A percentile compares a stretch with the other conserved stretches of the same genome.
Evolutionary conservation across 441 rosid species (phyloP).

Genomic region (Macaranga tanarius): DNA sequence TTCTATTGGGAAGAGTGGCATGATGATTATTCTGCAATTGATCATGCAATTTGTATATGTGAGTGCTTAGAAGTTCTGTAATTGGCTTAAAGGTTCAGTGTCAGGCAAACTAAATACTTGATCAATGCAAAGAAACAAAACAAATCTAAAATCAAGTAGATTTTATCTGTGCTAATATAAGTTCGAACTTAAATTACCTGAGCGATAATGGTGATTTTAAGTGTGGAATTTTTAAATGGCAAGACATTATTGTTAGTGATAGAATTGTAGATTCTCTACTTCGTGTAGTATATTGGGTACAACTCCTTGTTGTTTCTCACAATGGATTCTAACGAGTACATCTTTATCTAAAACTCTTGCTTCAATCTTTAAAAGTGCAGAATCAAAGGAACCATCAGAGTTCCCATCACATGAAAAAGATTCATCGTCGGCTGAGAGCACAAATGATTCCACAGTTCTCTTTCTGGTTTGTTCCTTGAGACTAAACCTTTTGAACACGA

Average conservation of each 20-base stretch:
- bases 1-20: too few species aligned
- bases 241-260: constrained; percentile 51
- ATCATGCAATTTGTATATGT: too few species aligned
- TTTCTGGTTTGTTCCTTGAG: constrained; percentile 50
- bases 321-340: constrained; percentile 67
- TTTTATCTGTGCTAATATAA: too few species aligned
- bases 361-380: constrained; percentile 69
- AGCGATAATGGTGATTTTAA: constrained; percentile 65
- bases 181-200: constrained; percentile 43
- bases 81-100: background rate
- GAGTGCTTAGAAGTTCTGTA: too few species aligned
- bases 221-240: constrained; percentile 66
- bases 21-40: too few species aligned
- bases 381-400: constrained; percentile 30
- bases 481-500: too few species aligned
- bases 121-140: too few species aligned
- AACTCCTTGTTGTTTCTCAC: constrained; percentile 53
- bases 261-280: constrained; percentile 52
- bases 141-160: too few species aligned
- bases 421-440: constrained; percentile 46
- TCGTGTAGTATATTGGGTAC: constrained; percentile 46
- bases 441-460: constrained; percentile 58
- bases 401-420: constrained; percentile 44
- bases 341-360: constrained; percentile 60
- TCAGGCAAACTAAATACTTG: too few species aligned